phyloP scores from a whole-genome alignment of 1,139 yeast genomes.

The Suzukiozyma palmioleophila region DNA sequence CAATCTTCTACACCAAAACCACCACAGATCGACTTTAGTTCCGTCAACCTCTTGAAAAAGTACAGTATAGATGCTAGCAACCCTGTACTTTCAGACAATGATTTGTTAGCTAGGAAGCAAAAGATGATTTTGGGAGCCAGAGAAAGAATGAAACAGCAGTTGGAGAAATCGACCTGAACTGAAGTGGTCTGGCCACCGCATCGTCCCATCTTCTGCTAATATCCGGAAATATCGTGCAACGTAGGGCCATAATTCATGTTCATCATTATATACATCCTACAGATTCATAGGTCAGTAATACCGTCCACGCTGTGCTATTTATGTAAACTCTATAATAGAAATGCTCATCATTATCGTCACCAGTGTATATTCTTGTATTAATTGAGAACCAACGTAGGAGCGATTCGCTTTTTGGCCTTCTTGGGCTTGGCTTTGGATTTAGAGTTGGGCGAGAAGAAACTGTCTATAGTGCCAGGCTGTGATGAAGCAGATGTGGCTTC shows the following conservation, averaged over 20 bases:
- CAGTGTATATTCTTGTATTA: no score
- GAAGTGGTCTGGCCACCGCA: background rate
- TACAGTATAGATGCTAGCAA: slow-evolving; percentile 25
- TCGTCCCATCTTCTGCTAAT: background rate
- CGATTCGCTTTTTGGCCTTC: slow-evolving; percentile 41
- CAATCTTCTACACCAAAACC: background rate
- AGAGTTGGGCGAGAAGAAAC: slow-evolving; percentile 10
- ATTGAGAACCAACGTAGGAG: slow-evolving; percentile 35
- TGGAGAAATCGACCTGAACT: slow-evolving; percentile 18
- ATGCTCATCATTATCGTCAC: no score
- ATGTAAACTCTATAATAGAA: no score
- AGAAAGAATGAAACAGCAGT: slow-evolving; percentile 35
- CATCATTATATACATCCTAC: no score
- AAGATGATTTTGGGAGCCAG: slow-evolving; percentile 45
- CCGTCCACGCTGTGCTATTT: no score
- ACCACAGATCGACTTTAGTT: slow-evolving; percentile 3
- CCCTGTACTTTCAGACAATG: slow-evolving; percentile 15
- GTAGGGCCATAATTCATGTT: no score
- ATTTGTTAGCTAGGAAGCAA: slow-evolving; percentile 29
- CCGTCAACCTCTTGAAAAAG: slow-evolving; percentile 35
- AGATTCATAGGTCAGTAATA: no score
- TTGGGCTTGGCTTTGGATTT: no score
- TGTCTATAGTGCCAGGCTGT: slow-evolving; percentile 10
- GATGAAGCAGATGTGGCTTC: background rate
- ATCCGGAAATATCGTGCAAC: background rate